Percentiles rank a stretch among this genome's conserved stretches.
Evolutionary conservation across 352 stramenopile genomes (phyloP).

Genomic region (Elongisporangium undulatum): DNA sequence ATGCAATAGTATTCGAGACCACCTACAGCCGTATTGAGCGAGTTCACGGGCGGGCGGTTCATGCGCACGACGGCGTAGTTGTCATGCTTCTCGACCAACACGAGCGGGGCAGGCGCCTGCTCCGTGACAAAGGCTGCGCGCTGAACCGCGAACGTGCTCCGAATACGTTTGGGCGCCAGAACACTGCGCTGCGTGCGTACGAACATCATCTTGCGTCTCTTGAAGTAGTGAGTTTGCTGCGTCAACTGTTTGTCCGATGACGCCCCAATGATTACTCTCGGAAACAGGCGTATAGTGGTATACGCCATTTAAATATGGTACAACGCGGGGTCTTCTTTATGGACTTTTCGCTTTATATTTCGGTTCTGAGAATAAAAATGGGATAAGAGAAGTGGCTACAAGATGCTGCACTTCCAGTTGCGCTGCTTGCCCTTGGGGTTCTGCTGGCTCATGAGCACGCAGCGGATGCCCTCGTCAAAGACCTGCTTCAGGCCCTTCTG

Average conservation of each 20-base stretch:
- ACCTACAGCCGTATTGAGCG: constrained; percentile 62
- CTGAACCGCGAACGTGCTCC: background rate
- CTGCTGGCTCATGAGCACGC: constrained; percentile 80
- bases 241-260: too few relatives aligned
- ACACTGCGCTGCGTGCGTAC: too few relatives aligned
- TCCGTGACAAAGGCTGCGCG: constrained; percentile 26
- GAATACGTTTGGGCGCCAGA: too few relatives aligned
- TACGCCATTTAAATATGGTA: too few relatives aligned
- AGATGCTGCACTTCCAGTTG: constrained; percentile 60
- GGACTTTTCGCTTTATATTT: too few relatives aligned
- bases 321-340: too few relatives aligned
- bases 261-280: too few relatives aligned
- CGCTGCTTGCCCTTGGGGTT: constrained; percentile 46
- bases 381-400: constrained; percentile 18
- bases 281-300: too few relatives aligned
- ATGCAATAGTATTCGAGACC: background rate
- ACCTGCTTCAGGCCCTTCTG: constrained; percentile 94
- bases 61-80: constrained; percentile 77
- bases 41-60: constrained; percentile 80
- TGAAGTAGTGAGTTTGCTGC: too few relatives aligned
- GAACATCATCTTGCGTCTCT: too few relatives aligned
- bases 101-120: constrained; percentile 26
- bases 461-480: constrained; percentile 92
- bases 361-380: background rate
- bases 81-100: constrained; percentile 69